Conservation (phyloP, 1,284 basidiomycete genomes). For the Ganoderma resinaceum region DNA sequence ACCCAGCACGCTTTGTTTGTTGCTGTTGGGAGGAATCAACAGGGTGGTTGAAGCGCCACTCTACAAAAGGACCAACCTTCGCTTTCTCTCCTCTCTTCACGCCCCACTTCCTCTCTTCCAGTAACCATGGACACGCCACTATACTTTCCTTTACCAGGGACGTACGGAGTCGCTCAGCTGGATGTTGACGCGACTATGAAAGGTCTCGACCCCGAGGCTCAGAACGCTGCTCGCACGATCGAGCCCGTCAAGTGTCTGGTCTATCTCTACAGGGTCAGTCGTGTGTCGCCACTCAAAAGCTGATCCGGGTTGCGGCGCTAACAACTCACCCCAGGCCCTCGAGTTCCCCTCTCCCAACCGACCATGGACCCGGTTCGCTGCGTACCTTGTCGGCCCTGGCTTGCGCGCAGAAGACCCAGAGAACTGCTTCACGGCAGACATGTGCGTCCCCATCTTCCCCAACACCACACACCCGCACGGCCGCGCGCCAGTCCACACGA, state of each 20-base stretch:
- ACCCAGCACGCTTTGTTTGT: background rate
- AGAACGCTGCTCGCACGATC: constrained; percentile 2
- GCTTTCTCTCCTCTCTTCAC: background rate
- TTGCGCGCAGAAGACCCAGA: constrained; percentile 6
- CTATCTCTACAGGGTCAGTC: constrained; percentile 3
- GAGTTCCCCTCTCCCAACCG: background rate
- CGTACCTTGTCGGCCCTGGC: constrained; percentile 7
- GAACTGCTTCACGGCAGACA: constrained; percentile 10
- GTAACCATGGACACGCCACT: background rate
- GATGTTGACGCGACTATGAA: background rate
- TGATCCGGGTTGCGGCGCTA: background rate
- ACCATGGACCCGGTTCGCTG: background rate
- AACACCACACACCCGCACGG: constrained; percentile 8
- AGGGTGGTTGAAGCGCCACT: background rate
- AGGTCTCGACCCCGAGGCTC: background rate
- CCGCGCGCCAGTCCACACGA: constrained; percentile 11
- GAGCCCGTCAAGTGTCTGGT: constrained; percentile 8
- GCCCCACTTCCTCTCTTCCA: background rate
- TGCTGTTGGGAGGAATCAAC: background rate
- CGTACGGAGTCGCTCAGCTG: background rate
- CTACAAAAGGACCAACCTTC: background rate
- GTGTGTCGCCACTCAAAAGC: background rate
- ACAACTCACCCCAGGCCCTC: background rate
- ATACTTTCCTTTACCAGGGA: background rate
- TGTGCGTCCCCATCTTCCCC: constrained; percentile 19